Percentiles rank a stretch among this genome's conserved stretches.
Evolutionary conservation across 169 alveolate genomes (phyloP).

Genomic region (Cryptosporidium baileyi): DNA sequence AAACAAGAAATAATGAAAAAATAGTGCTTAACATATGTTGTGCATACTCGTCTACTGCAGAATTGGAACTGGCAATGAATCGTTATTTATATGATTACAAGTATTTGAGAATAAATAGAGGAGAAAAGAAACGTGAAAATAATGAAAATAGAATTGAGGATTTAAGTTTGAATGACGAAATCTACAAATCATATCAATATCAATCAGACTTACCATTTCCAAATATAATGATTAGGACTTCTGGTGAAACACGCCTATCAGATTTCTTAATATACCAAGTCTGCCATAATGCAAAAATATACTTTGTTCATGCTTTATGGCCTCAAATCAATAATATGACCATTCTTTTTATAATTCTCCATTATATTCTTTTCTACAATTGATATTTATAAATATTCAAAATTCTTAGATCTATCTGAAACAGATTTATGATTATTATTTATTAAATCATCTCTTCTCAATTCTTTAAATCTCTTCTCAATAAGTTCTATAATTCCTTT

Average conservation of each 20-base stretch:
- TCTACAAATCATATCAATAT: slow-evolving; percentile 73
- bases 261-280: slow-evolving; percentile 88
- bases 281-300: slow-evolving; percentile 40
- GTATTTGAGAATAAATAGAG: background rate
- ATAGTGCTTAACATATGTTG: slow-evolving; percentile 53
- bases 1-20: slow-evolving; percentile 6
- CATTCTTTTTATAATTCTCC: slow-evolving; percentile 17
- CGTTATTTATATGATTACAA: background rate
- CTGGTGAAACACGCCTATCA: slow-evolving; percentile 88
- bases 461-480: slow-evolving; percentile 6
- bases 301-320: slow-evolving; percentile 38
- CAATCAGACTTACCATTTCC: slow-evolving; percentile 82
- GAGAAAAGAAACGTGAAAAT: background rate
- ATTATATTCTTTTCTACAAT: slow-evolving; percentile 39
- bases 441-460: background rate
- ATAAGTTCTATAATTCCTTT: slow-evolving; percentile 28
- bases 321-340: slow-evolving; percentile 20
- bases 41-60: slow-evolving; percentile 54
- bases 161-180: slow-evolving; percentile 12
- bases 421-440: background rate
- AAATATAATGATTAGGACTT: slow-evolving; percentile 85
- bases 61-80: slow-evolving; percentile 26
- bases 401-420: background rate
- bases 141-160: background rate
- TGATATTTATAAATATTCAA: background rate